phyloP scores from a whole-genome alignment of 2,329 filamentous ascomycete genomes.

The Aschersonia sp. region DNA sequence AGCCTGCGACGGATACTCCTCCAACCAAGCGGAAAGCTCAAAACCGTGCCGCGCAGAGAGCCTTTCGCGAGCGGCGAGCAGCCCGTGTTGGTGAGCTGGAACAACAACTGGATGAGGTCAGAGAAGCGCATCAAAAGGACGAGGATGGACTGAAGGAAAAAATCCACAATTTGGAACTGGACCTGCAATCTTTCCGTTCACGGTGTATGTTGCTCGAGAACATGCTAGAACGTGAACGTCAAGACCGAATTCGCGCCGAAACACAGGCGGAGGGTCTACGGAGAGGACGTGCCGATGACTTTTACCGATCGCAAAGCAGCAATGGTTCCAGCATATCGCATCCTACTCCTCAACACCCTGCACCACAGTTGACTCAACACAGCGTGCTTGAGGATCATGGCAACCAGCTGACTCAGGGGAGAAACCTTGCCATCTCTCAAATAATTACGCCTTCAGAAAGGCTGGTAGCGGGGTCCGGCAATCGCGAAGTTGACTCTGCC shows the following conservation, averaged over 20 bases:
- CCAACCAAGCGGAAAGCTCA: conserved; percentile 89
- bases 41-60: conserved; percentile 82
- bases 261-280: conserved; percentile 22
- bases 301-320: conserved; percentile 13
- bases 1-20: conserved; percentile 85
- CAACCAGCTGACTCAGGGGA: conserved; percentile 14
- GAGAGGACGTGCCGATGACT: conserved; percentile 14
- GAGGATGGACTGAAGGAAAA: conserved; percentile 44
- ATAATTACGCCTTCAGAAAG: conserved; percentile 40
- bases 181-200: conserved; percentile 50
- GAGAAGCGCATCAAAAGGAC: conserved; percentile 39
- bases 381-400: conserved; percentile 13
- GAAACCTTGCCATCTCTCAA: conserved; percentile 39
- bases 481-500: conserved; percentile 13
- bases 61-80: conserved; percentile 76
- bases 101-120: conserved; percentile 49
- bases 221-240: conserved; percentile 44
- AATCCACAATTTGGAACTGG: conserved; percentile 44
- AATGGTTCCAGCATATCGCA: conserved; percentile 11
- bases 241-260: conserved; percentile 29
- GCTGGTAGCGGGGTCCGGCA: conserved; percentile 13
- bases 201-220: conserved; percentile 49
- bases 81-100: conserved; percentile 69
- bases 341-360: conserved; percentile 13
- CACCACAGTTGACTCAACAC: conserved; percentile 12